phyloP scores from a whole-genome alignment of 2,329 filamentous ascomycete genomes.

The Cadophora malorum region DNA sequence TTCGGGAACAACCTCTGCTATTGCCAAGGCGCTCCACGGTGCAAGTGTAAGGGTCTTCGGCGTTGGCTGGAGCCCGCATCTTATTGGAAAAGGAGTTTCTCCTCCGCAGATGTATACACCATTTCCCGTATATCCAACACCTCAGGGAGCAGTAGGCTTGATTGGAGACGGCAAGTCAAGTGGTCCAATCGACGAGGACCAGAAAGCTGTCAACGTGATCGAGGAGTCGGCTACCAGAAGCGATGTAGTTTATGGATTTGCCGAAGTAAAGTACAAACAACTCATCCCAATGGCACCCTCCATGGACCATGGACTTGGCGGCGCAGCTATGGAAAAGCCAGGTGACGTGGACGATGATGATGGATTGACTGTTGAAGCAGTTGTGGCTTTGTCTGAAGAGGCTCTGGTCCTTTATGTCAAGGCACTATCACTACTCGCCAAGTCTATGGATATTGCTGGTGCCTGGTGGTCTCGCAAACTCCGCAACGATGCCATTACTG shows the following conservation, averaged over 20 bases:
- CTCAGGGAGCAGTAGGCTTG: slow-evolving; percentile 65
- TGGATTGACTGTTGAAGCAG: slow-evolving; percentile 82
- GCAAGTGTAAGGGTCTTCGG: slow-evolving; percentile 80
- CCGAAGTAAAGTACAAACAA: slow-evolving; percentile 98
- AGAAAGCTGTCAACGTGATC: slow-evolving; percentile 77
- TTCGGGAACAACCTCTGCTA: slow-evolving; percentile 80
- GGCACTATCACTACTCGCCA: slow-evolving; percentile 84
- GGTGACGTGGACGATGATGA: slow-evolving; percentile 69
- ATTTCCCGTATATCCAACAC: slow-evolving; percentile 83
- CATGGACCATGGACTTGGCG: slow-evolving; percentile 72
- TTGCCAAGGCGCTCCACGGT: slow-evolving; percentile 94
- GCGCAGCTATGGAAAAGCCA: slow-evolving; percentile 60
- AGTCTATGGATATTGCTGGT: slow-evolving; percentile 94
- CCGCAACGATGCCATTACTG: slow-evolving; percentile 63
- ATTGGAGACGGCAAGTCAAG: slow-evolving; percentile 70
- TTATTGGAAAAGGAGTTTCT: slow-evolving; percentile 67
- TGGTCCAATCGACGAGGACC: slow-evolving; percentile 76
- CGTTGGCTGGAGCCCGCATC: slow-evolving; percentile 69
- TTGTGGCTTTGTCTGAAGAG: slow-evolving; percentile 89
- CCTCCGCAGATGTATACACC: slow-evolving; percentile 79
- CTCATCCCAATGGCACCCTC: slow-evolving; percentile 88
- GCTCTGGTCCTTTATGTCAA: slow-evolving; percentile 97
- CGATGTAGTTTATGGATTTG: slow-evolving; percentile 96
- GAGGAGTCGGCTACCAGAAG: slow-evolving; percentile 93
- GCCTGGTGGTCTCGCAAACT: slow-evolving; percentile 88